Base-by-base conservation (phyloP, 2,329 filamentous ascomycete species). In the Fusarium robinianum region DNA sequence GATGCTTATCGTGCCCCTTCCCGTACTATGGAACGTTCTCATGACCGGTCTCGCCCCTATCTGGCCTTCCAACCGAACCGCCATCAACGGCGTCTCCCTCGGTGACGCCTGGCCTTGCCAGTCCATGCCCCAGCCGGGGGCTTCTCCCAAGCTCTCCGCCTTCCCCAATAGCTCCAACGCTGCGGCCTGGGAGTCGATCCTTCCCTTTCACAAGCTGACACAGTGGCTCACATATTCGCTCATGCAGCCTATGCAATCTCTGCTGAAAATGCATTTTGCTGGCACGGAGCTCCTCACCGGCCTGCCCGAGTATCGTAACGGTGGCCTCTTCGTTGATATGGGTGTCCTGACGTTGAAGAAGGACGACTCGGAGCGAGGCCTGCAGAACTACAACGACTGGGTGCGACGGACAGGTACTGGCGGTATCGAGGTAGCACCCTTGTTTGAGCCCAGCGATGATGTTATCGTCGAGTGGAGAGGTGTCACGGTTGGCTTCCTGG, bases 171-270 rank as follows among this genome's bases (percentile, higher is more conserved):
- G 34, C 40, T 34, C 47, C 40, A 62, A 61, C 18, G 50, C 59
- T 12, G 54, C 60, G 5, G 60, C 60, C 3, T 90, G 87, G 86
- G 85, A 90, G 63, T 86, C 79, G 0, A 91, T 95, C 51, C 81
- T 92, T 8, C 90, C 90, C 0, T 95, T 96, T 73, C 91, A 96
- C 74, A 96, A 95, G 71, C 79, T 95, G 23, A 95, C 90, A 0
- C 90, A 96, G 68, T 96, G 91, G 91, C 84, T 96, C 42, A 89
- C 87, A 35, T 96, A 96, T 70, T 95, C 90, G 3, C 79, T 96
- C 42, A 95, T 95, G 88, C 85, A 90, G 16, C 90, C 90, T 0
- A 95, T 96, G 85, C 81, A 85, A 42, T 87, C 83, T 54, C 69
- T 95, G 15, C 82, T 95, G 59, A 81, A 86, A 44, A 84, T 95